A percentile compares a stretch with the other conserved stretches of the same genome.
Conservation (phyloP, 805 yeast species). For the Clavispora fructus region DNA sequence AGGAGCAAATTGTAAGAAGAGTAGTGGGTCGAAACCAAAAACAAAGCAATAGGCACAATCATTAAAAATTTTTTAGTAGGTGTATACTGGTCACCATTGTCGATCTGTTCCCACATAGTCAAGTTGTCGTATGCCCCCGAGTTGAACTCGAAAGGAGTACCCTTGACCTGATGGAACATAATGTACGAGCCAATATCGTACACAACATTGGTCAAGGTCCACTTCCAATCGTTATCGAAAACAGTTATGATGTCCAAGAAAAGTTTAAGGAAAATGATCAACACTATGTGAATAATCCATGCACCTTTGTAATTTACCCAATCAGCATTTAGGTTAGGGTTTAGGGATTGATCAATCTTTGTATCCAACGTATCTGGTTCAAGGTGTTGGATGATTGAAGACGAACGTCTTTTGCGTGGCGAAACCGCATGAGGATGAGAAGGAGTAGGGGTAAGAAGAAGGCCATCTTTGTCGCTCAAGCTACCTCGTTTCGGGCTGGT, state of each 20-base stretch:
- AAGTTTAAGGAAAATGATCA: conserved; percentile 67
- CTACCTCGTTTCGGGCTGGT: conserved; percentile 13
- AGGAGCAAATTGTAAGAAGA: conserved; percentile 75
- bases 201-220: conserved; percentile 91
- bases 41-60: conserved; percentile 87
- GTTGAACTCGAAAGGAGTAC: conserved; percentile 95
- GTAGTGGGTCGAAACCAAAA: conserved; percentile 84
- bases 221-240: conserved; percentile 75
- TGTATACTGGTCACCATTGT: conserved; percentile 93
- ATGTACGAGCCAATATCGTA: conserved; percentile 88
- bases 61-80: conserved; percentile 91
- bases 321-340: conserved; percentile 87
- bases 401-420: conserved; percentile 61
- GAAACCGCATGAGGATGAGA: conserved; percentile 16
- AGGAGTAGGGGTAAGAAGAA: conserved; percentile 16
- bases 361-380: conserved; percentile 92
- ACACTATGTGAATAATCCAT: conserved; percentile 87
- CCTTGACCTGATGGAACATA: conserved; percentile 95
- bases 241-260: conserved; percentile 77
- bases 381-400: conserved; percentile 83
- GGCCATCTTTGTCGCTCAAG: conserved; percentile 13
- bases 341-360: conserved; percentile 81
- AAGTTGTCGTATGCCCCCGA: conserved; percentile 93
- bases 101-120: conserved; percentile 98
- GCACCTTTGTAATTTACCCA: conserved; percentile 98